phyloP scores from a whole-genome alignment of 2,329 filamentous ascomycete species.

The Leptographium galeiforme region DNA sequence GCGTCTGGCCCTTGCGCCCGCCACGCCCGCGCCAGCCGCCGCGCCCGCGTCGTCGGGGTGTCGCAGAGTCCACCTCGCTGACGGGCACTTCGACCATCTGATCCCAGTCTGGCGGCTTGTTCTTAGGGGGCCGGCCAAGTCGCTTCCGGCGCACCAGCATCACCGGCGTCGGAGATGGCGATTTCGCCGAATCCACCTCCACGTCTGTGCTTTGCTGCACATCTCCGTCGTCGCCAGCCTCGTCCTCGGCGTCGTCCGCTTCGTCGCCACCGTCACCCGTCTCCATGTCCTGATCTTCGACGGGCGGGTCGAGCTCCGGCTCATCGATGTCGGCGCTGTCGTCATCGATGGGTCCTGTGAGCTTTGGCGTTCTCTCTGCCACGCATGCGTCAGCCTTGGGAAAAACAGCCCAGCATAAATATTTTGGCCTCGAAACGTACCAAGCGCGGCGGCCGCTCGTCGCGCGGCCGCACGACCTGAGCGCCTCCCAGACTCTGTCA shows the following conservation, averaged over 20 bases:
- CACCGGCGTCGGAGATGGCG: constrained; percentile 42
- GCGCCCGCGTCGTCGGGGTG: constrained; percentile 51
- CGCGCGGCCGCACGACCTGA: constrained; percentile 30
- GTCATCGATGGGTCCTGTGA: constrained; percentile 25
- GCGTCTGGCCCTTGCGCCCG: constrained; percentile 53
- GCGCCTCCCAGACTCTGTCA: constrained; percentile 20
- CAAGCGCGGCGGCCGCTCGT: constrained; percentile 28
- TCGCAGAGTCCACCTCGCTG: constrained; percentile 26
- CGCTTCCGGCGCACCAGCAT: constrained; percentile 60
- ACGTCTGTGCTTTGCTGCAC: constrained; percentile 21
- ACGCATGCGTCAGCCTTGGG: neutral
- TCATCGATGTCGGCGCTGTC: constrained; percentile 18
- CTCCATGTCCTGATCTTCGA: constrained; percentile 23
- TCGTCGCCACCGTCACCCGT: constrained; percentile 16
- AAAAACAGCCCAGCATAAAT: neutral
- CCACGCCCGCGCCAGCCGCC: constrained; percentile 58
- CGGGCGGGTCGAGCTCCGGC: constrained; percentile 24
- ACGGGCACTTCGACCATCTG: constrained; percentile 41
- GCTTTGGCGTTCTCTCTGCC: constrained; percentile 34
- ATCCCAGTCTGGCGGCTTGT: constrained; percentile 69
- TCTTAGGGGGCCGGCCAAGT: constrained; percentile 77
- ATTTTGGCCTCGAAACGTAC: constrained; percentile 7
- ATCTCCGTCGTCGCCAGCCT: constrained; percentile 24
- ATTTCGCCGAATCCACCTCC: constrained; percentile 29
- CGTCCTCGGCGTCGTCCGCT: constrained; percentile 22